These are phyloP conservation scores for Colletotrichum spaethianum DNA, from an alignment of 2,329 filamentous ascomycete genomes.

Conservation along the genomic window DNA sequence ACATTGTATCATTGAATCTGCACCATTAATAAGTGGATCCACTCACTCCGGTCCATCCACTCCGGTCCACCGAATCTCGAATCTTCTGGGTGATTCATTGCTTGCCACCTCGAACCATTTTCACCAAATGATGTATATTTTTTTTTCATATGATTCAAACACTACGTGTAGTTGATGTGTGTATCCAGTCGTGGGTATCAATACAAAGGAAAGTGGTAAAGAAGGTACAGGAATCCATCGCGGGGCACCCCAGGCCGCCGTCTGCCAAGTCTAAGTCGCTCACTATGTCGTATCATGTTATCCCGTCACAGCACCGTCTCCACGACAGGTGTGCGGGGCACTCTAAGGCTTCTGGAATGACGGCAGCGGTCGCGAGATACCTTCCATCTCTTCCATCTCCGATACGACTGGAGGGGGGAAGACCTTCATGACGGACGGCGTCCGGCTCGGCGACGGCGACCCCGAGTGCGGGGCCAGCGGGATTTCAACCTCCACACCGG, in stretches of 20 bases:
- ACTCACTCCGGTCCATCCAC: not conserved
- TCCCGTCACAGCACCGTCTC: not conserved
- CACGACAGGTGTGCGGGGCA: not conserved
- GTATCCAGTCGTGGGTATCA: conserved; percentile 4
- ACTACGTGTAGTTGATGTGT: too few species aligned
- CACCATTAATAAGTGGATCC: not conserved
- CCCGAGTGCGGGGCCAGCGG: conserved; percentile 28
- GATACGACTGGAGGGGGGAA: conserved; percentile 5
- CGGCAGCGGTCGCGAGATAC: not conserved
- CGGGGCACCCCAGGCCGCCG: not conserved
- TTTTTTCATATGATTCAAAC: too few species aligned
- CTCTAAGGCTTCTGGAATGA: not conserved
- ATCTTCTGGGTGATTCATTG: not conserved
- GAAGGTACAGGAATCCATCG: conserved; percentile 2
- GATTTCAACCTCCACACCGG: conserved; percentile 31
- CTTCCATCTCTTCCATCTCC: not conserved
- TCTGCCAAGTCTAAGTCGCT: not conserved
- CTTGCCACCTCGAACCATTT: too few species aligned
- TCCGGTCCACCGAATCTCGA: not conserved
- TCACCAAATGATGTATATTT: too few species aligned
- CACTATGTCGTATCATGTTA: not conserved
- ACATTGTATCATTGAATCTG: too few species aligned
- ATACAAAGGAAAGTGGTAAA: conserved; percentile 18
- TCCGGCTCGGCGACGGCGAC: conserved; percentile 20
- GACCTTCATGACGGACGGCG: conserved; percentile 9